Percentiles rank a stretch among this genome's conserved stretches.
Conservation (phyloP, 2,329 filamentous ascomycete species). For the Chrysosporium queenslandicum region DNA sequence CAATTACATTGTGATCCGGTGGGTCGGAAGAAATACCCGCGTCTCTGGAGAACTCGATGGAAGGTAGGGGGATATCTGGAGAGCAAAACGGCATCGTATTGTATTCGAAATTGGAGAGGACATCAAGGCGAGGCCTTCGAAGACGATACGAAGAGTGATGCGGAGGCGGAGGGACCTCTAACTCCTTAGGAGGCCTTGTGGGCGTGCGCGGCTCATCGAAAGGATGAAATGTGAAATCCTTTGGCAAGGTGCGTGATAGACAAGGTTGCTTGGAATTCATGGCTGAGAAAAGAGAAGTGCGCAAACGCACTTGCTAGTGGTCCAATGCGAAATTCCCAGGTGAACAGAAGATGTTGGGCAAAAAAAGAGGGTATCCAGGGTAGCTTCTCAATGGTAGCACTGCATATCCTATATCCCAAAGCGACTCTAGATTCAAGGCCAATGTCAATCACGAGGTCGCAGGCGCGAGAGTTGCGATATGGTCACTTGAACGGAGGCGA, state of each 20-base stretch:
- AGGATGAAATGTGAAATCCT: slow-evolving; percentile 39
- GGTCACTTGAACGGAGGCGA: background rate
- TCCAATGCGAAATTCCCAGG: background rate
- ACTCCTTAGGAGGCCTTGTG: slow-evolving; percentile 31
- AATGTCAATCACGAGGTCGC: background rate
- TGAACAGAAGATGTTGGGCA: background rate
- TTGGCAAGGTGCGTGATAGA: slow-evolving; percentile 39
- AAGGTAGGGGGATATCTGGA: slow-evolving; percentile 36
- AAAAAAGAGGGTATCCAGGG: background rate
- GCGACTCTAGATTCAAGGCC: background rate
- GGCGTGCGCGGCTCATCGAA: slow-evolving; percentile 34
- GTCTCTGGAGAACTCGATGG: slow-evolving; percentile 31
- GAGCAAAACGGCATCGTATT: slow-evolving; percentile 28
- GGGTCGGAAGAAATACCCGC: slow-evolving; percentile 7
- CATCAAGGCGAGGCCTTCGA: slow-evolving; percentile 33
- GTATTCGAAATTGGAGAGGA: slow-evolving; percentile 26
- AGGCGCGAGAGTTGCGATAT: background rate
- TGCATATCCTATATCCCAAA: slow-evolving; percentile 2
- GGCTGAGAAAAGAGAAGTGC: slow-evolving; percentile 9
- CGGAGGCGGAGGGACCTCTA: slow-evolving; percentile 37
- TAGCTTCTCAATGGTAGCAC: background rate
- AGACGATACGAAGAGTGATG: slow-evolving; percentile 36
- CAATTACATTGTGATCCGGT: slow-evolving; percentile 16
- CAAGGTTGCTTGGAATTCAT: slow-evolving; percentile 34
- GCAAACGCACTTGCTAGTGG: background rate